These are phyloP conservation scores for Alternaria tenuissima DNA, from an alignment of 2,329 filamentous ascomycete genomes.

Conservation along the genomic window DNA sequence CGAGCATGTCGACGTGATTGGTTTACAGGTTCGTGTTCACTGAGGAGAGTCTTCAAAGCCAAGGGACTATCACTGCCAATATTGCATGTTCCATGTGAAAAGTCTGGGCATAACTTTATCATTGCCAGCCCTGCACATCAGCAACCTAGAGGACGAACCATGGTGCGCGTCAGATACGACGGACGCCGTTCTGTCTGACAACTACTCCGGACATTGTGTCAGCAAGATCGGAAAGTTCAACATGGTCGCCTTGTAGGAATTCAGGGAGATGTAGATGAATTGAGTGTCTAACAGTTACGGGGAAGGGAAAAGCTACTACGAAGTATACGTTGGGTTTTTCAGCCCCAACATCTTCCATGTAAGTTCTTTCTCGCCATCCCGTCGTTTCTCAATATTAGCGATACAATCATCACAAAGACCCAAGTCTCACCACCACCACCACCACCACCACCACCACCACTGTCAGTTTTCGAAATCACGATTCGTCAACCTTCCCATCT, in stretches of 20 bases:
- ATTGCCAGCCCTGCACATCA: no score
- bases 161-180: no score
- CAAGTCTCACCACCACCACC: neutral
- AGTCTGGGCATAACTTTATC: no score
- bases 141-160: no score
- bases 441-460: neutral
- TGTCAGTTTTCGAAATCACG: rapidly evolving
- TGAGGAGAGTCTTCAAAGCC: no score
- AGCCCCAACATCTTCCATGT: neutral
- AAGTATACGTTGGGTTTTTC: neutral
- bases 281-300: neutral
- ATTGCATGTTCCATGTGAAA: no score
- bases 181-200: no score
- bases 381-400: neutral
- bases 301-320: neutral
- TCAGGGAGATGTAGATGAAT: neutral
- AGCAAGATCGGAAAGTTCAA: neutral
- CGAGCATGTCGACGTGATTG: no score
- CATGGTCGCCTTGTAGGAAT: neutral
- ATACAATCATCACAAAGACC: neutral
- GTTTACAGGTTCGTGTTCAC: no score
- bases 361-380: neutral
- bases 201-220: no score
- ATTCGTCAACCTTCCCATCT: neutral
- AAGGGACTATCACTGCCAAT: no score